Conservation (phyloP, 1,139 yeast genomes). For the Nakaseomyces glabratus region DNA sequence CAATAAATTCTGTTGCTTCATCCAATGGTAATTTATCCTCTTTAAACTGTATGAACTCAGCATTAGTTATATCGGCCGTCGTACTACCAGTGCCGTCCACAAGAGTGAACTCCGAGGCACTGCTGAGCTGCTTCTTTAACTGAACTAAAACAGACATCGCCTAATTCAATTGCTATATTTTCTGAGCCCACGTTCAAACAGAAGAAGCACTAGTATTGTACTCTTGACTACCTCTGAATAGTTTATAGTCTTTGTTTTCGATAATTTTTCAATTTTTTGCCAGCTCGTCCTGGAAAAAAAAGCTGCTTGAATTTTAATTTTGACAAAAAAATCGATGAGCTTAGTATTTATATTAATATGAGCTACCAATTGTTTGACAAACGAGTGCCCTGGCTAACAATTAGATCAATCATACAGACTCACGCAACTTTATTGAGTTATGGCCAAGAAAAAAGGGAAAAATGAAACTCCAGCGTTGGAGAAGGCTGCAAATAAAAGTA, state of each 20-base stretch:
- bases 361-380: too few relatives aligned
- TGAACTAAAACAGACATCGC: conserved; percentile 12
- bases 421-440: not conserved
- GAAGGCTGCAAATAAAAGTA: too few relatives aligned
- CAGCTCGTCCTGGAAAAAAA: too few relatives aligned
- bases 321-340: too few relatives aligned
- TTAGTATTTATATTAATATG: too few relatives aligned
- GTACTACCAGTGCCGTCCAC: conserved; percentile 20
- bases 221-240: too few relatives aligned
- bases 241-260: too few relatives aligned
- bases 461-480: conserved; percentile 2
- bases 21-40: conserved; percentile 32
- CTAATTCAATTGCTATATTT: too few relatives aligned
- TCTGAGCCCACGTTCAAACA: too few relatives aligned
- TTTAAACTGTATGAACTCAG: conserved; percentile 18
- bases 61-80: conserved; percentile 28
- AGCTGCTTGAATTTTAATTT: too few relatives aligned
- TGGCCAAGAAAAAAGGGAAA: conserved; percentile 7
- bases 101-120: conserved; percentile 16
- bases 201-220: too few relatives aligned
- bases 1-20: conserved; percentile 47
- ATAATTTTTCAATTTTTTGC: too few relatives aligned
- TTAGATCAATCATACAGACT: not conserved
- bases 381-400: not conserved
- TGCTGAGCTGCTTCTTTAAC: conserved; percentile 19